Base-by-base conservation (phyloP, 2,329 filamentous ascomycete species). In the Fusarium sp. region DNA sequence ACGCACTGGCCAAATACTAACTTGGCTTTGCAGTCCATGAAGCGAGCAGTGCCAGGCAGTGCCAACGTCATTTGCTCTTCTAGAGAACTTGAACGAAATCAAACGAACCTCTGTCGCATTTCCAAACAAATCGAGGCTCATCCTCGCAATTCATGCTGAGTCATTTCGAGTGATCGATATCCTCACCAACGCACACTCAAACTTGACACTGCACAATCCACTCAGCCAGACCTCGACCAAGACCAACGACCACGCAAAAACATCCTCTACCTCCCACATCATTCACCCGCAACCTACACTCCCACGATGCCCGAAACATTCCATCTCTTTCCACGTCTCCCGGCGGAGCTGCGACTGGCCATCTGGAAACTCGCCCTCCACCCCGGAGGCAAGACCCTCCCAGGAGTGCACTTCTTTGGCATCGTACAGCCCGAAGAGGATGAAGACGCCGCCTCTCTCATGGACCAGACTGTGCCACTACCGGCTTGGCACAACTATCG, bases 381-480 rank as follows among this genome's bases (percentile, higher is more conserved):
- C 35, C 6, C 52, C 13, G 40, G 3, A 6, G 42, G 42, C 20
- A 1, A 6, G 42, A 29, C 27, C 18, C 33, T 7, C 29, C 22
- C 42, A 36, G 42, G 54, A 22, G 42, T 16, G 1, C 29, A 56
- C 31, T 66, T 54, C 31, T 66, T 62, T 2, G 16, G 31, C 4
- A n/a, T 38, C 13, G n/a, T 31, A 7, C 11, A 5, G 9, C 36
- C 7, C 22, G 42, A 31, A 7, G 5, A 7, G 6, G 40, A 45
- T 7, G 11, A 2, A 45, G 10, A 14, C 11, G n/a, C 20, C 40
- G 5, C 14, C 0, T 22, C 5, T 4, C 22, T 38, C 18, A n/a
- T 18, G 10, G 6, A 11, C 0, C 18, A 20, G 4, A 20, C n/a
- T 9, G 20, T n/a, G 9, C 7, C n/a, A 40, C 36, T 18, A 10